phyloP scores from a whole-genome alignment of 192 early-diverging fungal species.

The Obelidium mucronatum region DNA sequence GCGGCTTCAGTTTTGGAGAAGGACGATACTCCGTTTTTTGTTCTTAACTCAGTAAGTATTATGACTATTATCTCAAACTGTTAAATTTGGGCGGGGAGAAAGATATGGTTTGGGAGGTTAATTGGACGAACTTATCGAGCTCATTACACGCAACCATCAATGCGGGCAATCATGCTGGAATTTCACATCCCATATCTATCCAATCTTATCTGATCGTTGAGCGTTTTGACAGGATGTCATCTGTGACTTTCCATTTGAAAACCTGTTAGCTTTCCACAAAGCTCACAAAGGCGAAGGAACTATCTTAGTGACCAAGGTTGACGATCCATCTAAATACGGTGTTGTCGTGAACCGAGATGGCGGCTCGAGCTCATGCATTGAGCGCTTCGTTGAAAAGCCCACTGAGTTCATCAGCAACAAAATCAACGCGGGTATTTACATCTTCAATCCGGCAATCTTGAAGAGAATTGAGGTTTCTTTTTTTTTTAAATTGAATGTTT shows the following conservation, averaged over 20 bases:
- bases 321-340: slow-evolving; percentile 99
- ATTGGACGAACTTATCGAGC: too few species aligned
- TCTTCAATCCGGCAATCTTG: slow-evolving; percentile 93
- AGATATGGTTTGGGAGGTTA: too few species aligned
- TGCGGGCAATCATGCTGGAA: too few species aligned
- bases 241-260: slow-evolving; percentile 90
- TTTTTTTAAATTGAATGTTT: neutral
- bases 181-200: too few species aligned
- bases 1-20: slow-evolving; percentile 54
- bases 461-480: slow-evolving; percentile 80
- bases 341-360: slow-evolving; percentile 84
- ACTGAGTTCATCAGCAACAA: slow-evolving; percentile 93
- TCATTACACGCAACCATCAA: too few species aligned
- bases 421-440: slow-evolving; percentile 99
- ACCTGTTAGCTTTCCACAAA: slow-evolving; percentile 87
- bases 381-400: slow-evolving; percentile 99
- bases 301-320: slow-evolving; percentile 95
- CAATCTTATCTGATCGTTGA: too few species aligned
- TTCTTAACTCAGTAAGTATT: slow-evolving; percentile 77
- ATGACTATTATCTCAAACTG: too few species aligned
- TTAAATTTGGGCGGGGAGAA: too few species aligned
- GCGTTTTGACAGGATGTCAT: slow-evolving; percentile 91
- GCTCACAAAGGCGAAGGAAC: slow-evolving; percentile 94
- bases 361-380: slow-evolving; percentile 72
- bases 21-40: slow-evolving; percentile 96